phyloP scores from a whole-genome alignment of 495 filamentous ascomycete genomes.

The Polyplosphaeria fusca region DNA sequence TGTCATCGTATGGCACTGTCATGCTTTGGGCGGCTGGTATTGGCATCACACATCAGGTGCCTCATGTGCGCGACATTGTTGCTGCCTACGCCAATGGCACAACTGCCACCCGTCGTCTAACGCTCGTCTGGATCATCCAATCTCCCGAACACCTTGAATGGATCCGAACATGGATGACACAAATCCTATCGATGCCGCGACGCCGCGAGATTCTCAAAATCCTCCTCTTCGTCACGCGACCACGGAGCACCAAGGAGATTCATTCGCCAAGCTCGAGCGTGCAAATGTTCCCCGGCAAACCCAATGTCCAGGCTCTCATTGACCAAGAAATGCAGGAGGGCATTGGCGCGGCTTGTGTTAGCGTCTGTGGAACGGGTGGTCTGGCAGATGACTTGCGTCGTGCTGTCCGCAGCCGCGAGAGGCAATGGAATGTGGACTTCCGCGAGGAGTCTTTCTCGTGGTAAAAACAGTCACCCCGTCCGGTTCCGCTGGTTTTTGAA shows the following conservation, averaged over 20 bases:
- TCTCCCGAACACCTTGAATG: conserved; percentile 85
- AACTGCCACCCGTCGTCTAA: conserved; percentile 73
- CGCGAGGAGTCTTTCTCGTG: conserved; percentile 88
- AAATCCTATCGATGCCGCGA: conserved; percentile 71
- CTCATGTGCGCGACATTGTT: conserved; percentile 80
- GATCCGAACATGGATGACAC: conserved; percentile 91
- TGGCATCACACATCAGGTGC: conserved; percentile 91
- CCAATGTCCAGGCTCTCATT: conserved; percentile 73
- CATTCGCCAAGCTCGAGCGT: conserved; percentile 68
- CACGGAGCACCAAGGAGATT: conserved; percentile 69
- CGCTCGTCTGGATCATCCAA: conserved; percentile 87
- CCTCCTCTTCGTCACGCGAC: conserved; percentile 83
- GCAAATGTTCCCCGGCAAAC: conserved; percentile 79
- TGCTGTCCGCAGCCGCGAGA: conserved; percentile 66
- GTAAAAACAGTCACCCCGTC: conserved; percentile 45
- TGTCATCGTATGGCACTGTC: conserved; percentile 85
- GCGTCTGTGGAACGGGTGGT: conserved; percentile 80
- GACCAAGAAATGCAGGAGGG: conserved; percentile 72
- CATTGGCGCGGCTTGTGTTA: conserved; percentile 84
- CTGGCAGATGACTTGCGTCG: conserved; percentile 79
- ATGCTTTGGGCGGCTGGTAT: conserved; percentile 89
- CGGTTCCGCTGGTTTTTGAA: not conserved
- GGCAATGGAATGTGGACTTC: conserved; percentile 66
- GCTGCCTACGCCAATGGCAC: conserved; percentile 67
- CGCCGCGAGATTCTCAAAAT: conserved; percentile 76